Conservation (phyloP, 1,284 basidiomycete genomes). For the Boletellus deceptivus region DNA sequence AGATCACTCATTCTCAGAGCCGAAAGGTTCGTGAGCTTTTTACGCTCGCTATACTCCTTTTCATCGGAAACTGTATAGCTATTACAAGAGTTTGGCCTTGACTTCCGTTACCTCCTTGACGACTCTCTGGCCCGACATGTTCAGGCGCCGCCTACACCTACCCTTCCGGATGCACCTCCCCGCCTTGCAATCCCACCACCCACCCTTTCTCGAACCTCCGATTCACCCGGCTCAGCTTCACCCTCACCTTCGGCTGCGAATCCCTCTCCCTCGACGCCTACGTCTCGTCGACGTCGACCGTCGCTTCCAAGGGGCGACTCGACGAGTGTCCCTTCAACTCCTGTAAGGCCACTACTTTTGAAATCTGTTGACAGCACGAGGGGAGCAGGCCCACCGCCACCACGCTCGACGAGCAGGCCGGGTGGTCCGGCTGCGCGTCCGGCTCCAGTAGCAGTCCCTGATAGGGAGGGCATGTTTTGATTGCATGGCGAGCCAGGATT, state of each 20-base stretch:
- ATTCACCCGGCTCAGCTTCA: slow-evolving; percentile 24
- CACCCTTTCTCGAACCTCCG: slow-evolving; percentile 29
- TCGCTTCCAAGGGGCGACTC: slow-evolving; percentile 20
- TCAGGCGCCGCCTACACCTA: slow-evolving; percentile 30
- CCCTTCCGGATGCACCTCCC: slow-evolving; percentile 22
- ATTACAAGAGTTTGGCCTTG: slow-evolving; percentile 87
- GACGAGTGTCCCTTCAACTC: slow-evolving; percentile 9
- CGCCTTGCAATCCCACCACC: slow-evolving; percentile 24
- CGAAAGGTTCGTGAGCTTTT: slow-evolving; percentile 57
- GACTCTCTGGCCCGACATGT: slow-evolving; percentile 61
- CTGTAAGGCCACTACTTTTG: slow-evolving; percentile 30
- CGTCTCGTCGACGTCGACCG: slow-evolving; percentile 17
- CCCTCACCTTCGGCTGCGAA: slow-evolving; percentile 22
- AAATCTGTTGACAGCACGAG: slow-evolving; percentile 32
- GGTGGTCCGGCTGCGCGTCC: slow-evolving; percentile 47
- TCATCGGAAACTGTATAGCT: slow-evolving; percentile 48
- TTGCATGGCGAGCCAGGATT: background rate
- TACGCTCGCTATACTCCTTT: background rate
- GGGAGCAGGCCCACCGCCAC: slow-evolving; percentile 45
- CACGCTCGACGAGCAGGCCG: slow-evolving; percentile 63
- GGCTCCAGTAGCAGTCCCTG: slow-evolving; percentile 46
- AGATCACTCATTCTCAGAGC: slow-evolving; percentile 75
- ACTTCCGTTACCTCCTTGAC: slow-evolving; percentile 85
- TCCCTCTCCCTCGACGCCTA: slow-evolving; percentile 15
- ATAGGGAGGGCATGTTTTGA: slow-evolving; percentile 57